Evolutionary conservation across 148 eudicot species (phyloP).

Genomic region (Cornus kousa): DNA sequence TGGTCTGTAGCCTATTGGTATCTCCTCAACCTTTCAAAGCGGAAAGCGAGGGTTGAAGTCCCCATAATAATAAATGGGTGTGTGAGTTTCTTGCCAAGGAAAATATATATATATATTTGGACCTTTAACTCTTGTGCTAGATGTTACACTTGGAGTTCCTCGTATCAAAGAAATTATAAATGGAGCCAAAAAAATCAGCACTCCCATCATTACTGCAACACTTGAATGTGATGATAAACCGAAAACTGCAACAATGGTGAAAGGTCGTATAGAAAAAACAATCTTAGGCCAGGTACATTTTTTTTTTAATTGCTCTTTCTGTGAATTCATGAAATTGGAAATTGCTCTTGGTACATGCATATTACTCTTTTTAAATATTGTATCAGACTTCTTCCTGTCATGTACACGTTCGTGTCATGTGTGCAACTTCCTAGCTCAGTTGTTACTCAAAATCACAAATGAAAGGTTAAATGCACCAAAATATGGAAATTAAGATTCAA

Average conservation of each 20-base stretch:
- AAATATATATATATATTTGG: not conserved
- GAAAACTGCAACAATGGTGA: slow-evolving; percentile 49
- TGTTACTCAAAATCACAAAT: too few species aligned
- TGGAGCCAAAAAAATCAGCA: slow-evolving; percentile 85
- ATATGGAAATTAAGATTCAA: too few species aligned
- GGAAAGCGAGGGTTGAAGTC: too few species aligned
- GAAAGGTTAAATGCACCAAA: not conserved
- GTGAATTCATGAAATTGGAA: not conserved
- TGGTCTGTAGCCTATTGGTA: too few species aligned
- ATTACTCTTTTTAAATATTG: too few species aligned
- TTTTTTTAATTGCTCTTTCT: not conserved
- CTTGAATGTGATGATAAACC: slow-evolving; percentile 41
- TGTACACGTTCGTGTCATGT: too few species aligned
- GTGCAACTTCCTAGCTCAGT: not conserved
- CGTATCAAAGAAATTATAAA: slow-evolving; percentile 88
- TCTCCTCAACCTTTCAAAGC: too few species aligned
- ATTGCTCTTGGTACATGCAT: too few species aligned
- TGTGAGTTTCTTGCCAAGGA: too few species aligned
- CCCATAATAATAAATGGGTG: too few species aligned
- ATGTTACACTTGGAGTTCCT: slow-evolving; percentile 99
- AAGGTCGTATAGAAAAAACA: slow-evolving; percentile 84
- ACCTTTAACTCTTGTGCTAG: slow-evolving; percentile 57
- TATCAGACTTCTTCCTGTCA: too few species aligned
- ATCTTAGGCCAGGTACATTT: slow-evolving; percentile 68
- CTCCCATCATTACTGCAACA: slow-evolving; percentile 77